These are phyloP conservation scores for Avena insularis DNA, from an alignment of 176 grass and related monocot genomes.

Conservation along the genomic window DNA sequence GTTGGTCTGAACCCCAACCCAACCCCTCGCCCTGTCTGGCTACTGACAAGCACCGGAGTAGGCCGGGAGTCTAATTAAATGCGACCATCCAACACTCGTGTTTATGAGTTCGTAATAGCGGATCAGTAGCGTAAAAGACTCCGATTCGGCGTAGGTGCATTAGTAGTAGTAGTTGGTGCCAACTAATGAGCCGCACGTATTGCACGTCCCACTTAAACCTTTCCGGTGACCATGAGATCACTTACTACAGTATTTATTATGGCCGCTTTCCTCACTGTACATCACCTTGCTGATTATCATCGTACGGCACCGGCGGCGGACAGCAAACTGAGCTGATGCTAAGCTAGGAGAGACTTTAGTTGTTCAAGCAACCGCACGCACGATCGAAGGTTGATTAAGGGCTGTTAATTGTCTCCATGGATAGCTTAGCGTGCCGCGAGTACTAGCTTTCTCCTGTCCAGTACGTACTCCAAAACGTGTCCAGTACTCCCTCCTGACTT, in stretches of 20 bases:
- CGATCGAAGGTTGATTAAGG: no score
- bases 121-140: neutral
- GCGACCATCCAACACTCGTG: neutral
- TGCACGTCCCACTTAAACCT: neutral
- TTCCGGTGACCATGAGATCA: neutral
- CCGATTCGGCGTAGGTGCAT: neutral
- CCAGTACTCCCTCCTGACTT: no score
- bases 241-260: neutral
- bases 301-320: neutral
- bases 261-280: neutral
- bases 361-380: neutral
- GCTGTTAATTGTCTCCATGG: no score
- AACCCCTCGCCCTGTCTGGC: neutral
- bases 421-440: no score
- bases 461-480: no score
- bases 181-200: neutral
- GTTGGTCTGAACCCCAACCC: neutral
- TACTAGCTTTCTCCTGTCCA: no score
- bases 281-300: neutral
- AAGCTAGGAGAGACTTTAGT: slow-evolving; percentile 16
- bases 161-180: neutral
- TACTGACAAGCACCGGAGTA: neutral
- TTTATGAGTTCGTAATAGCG: neutral
- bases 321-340: neutral
- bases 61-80: no score